Evolutionary conservation across 441 rosid species (phyloP), one percentile per base, ranked within the genome.

Genomic region (Pelargonium cotyledonis): DNA sequence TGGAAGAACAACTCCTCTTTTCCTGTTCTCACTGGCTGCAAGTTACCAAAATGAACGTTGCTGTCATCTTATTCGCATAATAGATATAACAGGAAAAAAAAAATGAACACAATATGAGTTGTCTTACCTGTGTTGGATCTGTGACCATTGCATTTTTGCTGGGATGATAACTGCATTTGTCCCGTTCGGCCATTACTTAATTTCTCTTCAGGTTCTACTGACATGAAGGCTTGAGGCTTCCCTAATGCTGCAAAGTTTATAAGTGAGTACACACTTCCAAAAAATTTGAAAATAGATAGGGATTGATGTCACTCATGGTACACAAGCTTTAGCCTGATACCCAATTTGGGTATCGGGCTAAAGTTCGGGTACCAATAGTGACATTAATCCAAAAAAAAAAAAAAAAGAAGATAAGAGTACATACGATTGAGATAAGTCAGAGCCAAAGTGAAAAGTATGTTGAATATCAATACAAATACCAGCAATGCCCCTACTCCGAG

Each of bases 401-500:
- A 44, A 44, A 5, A 44, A 44, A 44, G 6, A 57, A 14, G 29
- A 5, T 21, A n/a, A 43, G 11, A 70, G 44, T 5, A 73, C 91
- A 78, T 68, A 88, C 97, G 73, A 46, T 84, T 60, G 21, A 91
- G 84, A 76, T 65, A 84, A 16, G 83, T 78, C 14, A 91, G 84
- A 60, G 90, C 89, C 65, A 89, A 6, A 46, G 80, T 73, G 77
- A 70, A 88, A 19, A 69, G 57, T n/a, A 79, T 12, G 76, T 91
- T 89, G 80, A 85, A 85, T 16, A 91, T 46, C 4, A 86, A 26
- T 8, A 72, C 74, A 78, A 75, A 87, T 55, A 88, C 94, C n/a
- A 71, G 21, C 62, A 68, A 47, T 40, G 87, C 94, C 8, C 85
- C 88, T 5, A 81, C 65, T 70, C 91, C 91, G 5, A 89, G 63